Evolutionary conservation across 1,139 yeast species (phyloP), one percentile per base, ranked within the genome.

Genomic region (Meyerozyma guilliermondii): DNA sequence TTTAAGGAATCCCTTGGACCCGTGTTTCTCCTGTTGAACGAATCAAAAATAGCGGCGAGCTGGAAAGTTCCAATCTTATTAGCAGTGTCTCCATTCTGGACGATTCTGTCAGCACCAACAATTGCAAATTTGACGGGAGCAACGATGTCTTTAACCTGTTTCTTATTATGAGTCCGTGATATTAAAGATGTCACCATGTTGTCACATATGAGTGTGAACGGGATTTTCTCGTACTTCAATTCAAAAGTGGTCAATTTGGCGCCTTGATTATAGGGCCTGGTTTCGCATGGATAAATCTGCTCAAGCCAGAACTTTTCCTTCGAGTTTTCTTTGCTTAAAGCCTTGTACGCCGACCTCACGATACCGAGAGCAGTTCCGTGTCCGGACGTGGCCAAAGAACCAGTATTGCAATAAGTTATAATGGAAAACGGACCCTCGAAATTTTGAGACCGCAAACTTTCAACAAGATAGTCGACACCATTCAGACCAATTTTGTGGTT

Each of bases 81-180:
- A 1, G 98, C 98, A 22, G 96, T 81, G 58, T 92, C 98, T 44
- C 98, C 98, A 61, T 89, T 86, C 38, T 73, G 70, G 2, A 91
- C 97, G 30, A 92, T 84, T 60, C 98, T 78, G 60, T 92, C 98
- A n/a, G 98, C 97, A 37, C 98, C 98, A n/a, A 87, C 98, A 42
- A 92, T 87, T 26, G 91, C 83, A 40, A 89, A 87, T 59, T 84
- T 85, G 43, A 92, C 79, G 1, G 86, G 95, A 56, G 74, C 83
- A 16, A 46, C 35, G 45, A 50, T 50, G 3, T 44, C 48, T 40
- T 63, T 65, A 27, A 60, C 50, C 7, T 44, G 31, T 20, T 45
- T 53, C 9, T 47, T 50, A 27, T 49, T 51, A 18, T 54, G 52
- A 46, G 68, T 62, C 5, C 68, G 53, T 10, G 61, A 54, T 41